Evolutionary conservation across 345 rosid genomes (phyloP), one percentile per base, ranked within the genome.

Genomic region (Erodium maritimum): DNA sequence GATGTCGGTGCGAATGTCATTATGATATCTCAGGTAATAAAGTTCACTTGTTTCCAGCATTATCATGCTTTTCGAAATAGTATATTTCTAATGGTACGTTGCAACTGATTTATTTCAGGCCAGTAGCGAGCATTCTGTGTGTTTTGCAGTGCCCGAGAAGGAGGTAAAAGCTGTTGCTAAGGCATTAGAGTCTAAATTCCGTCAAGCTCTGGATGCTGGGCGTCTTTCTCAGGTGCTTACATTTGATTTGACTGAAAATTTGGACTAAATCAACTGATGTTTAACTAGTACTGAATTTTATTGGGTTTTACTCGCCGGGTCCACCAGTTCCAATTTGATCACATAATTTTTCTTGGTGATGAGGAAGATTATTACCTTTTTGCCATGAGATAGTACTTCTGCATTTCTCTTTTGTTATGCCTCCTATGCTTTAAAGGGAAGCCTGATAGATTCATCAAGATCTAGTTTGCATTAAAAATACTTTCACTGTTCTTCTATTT

Each of bases 1-100:
- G 99, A 87, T 69, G 99, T 94, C 58, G 97, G 97, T 67, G 99
- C 99, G 63, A 94, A 94, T 69, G 99, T 90, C 55, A 90, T 94
- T 69, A 89, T 90, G 97, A 94, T 94, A 73, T 94, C 97, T 51
- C 97, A 89, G 94, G 99, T 89, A 58, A 19, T 52, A 56, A n/a
- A 58, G 6, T 24, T 25, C 20, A 45, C 66, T 63, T 55, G 25
- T 2, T 66, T 50, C 57, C 34, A 23, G 18, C 51, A 33, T 55
- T 19, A 42, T 53, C 23, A 19, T 21, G 17, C 14, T 34, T 59
- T 71, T 37, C 59, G 60, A 19, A 54, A 57, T 55, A 60, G 25
- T 53, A 3, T 5, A 51, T 29, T 21, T 34, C 46, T 17, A 8
- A 54, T 50, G 56, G 67, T 78, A 63, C 48, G 58, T 60, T 63